Evolutionary conservation across 805 yeast species (phyloP), one percentile per base, ranked within the genome.

Genomic region (Monosporozyma servazzii): DNA sequence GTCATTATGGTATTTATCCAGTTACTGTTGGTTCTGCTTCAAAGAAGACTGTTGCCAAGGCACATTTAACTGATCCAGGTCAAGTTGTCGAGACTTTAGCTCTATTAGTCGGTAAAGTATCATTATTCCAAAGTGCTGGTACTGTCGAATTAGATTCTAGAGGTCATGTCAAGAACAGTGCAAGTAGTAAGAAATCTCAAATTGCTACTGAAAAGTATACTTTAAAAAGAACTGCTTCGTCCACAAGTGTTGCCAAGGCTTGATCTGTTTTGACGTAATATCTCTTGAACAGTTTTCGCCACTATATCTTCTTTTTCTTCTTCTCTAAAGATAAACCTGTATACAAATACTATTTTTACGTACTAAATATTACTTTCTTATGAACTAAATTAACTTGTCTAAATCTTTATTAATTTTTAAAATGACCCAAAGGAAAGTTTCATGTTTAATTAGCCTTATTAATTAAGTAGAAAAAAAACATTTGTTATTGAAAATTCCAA

Each of bases 1-100:
- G 77, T 30, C 64, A 75, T 46, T 78, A 78, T 65, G 86, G 91
- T 15, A 71, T 89, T 47, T 86, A 81, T 64, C 90, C 96, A 0
- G 89, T 88, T 31, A 87, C 95, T 21, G 95, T 90, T 45, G 97
- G 97, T 0, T 95, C 96, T 3, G 91, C 96, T 0, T 81, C 88
- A 9, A 89, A 89, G 66, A 75, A 78, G 57, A 90, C 97, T 0
- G 77, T 80, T 25, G 97, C 96, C 0, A 83, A 86, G 41, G 82
- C 95, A 21, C 96, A 90, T 66, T 73, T 90, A 62, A 76, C 82
- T 43, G 93, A 88, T 63, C 96, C 96, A 5, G 71, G 76, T 33
- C 91, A 86, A 62, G 96, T 90, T 2, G 67, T 90, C 52, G 95
- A 88, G 52, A 86, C 95, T 0, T 70, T 90, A 58, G 95, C 95